phyloP scores from a whole-genome alignment of 805 yeast genomes.

The Myxozyma sirexii region DNA sequence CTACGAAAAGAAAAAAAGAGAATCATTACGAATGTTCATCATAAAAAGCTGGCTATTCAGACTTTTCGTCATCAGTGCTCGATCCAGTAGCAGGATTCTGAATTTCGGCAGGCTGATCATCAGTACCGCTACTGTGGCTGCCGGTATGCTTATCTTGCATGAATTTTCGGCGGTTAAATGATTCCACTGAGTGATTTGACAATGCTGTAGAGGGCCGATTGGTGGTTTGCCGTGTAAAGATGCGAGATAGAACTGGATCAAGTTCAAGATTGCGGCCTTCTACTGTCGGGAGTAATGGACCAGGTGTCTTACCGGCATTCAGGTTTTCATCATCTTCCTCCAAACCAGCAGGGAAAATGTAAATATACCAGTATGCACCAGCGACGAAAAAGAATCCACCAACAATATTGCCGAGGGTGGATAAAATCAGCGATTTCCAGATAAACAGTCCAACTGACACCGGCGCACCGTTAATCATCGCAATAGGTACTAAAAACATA shows the following conservation, averaged over 20 bases:
- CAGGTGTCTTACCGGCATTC: constrained; percentile 8
- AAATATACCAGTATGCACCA: constrained; percentile 71
- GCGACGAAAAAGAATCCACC: constrained; percentile 76
- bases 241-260: constrained; percentile 10
- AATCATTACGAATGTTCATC: not conserved
- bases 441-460: constrained; percentile 64
- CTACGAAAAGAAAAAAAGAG: not conserved
- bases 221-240: constrained; percentile 9
- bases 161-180: constrained; percentile 7
- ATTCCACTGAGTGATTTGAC: constrained; percentile 8
- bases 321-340: constrained; percentile 42
- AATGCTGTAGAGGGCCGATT: not conserved
- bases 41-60: not conserved
- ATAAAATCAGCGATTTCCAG: constrained; percentile 75
- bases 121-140: not conserved
- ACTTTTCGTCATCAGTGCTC: constrained; percentile 1
- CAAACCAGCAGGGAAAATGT: constrained; percentile 44
- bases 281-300: constrained; percentile 16
- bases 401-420: constrained; percentile 70
- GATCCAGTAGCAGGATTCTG: not conserved
- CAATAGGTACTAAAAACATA: constrained; percentile 69
- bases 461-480: constrained; percentile 66
- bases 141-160: not conserved
- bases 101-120: not conserved
- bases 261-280: constrained; percentile 9